A percentile compares a stretch with the other conserved stretches of the same genome.
phyloP scores from a whole-genome alignment of 2,329 filamentous ascomycete species.

The Xylariaceae sp. region DNA sequence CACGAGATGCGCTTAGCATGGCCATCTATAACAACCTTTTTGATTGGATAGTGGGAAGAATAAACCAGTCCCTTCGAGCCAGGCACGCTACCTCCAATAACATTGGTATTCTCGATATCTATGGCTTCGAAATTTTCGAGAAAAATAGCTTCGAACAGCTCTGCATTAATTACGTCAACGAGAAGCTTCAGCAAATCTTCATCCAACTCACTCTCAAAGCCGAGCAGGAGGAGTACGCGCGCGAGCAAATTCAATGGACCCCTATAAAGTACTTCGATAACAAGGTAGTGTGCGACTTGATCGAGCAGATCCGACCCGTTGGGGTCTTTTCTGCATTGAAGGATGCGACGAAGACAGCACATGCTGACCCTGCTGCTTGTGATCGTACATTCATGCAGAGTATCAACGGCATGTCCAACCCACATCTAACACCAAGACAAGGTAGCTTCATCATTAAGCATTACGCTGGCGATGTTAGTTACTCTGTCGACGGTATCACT shows the following conservation, averaged over 20 bases:
- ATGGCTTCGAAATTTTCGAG: constrained; percentile 99
- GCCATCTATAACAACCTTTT: constrained; percentile 98
- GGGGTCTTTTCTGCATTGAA: constrained; percentile 96
- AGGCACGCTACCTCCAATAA: constrained; percentile 77
- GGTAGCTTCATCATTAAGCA: constrained; percentile 99
- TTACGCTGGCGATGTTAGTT: constrained; percentile 95
- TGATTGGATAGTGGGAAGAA: constrained; percentile 94
- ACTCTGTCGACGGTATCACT: constrained; percentile 94
- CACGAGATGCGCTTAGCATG: constrained; percentile 89
- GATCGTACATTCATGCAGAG: constrained; percentile 96
- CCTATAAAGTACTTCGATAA: constrained; percentile 99
- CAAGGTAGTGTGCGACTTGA: constrained; percentile 97
- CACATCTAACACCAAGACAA: constrained; percentile 89
- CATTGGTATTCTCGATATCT: constrained; percentile 97
- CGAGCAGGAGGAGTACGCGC: constrained; percentile 95
- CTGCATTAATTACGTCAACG: constrained; percentile 99
- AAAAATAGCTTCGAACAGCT: constrained; percentile 99
- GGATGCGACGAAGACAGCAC: constrained; percentile 97
- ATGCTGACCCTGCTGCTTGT: constrained; percentile 91
- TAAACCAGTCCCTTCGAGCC: constrained; percentile 87
- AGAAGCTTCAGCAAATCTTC: constrained; percentile 98
- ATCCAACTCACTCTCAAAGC: constrained; percentile 96
- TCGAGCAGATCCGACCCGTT: constrained; percentile 87
- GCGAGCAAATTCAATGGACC: constrained; percentile 97
- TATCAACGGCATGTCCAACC: constrained; percentile 87